These are phyloP conservation scores for Lolium multiflorum DNA, from an alignment of 176 grass and related monocot genomes.

Conservation along the genomic window DNA sequence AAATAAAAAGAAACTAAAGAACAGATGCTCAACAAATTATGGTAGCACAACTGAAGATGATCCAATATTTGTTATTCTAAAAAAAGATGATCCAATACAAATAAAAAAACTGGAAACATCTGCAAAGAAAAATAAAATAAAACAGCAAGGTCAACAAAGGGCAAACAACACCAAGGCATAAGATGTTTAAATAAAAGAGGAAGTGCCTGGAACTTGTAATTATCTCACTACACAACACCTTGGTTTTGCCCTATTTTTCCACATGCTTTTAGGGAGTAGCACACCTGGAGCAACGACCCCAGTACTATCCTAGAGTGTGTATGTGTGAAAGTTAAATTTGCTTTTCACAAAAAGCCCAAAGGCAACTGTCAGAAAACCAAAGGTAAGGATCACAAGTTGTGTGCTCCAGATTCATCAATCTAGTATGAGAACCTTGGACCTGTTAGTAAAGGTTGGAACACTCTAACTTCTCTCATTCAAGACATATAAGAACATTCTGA, in stretches of 20 bases:
- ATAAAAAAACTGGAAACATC: too few species aligned
- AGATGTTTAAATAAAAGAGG: background rate
- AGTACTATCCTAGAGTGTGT: slow-evolving; percentile 51
- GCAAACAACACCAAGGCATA: too few species aligned
- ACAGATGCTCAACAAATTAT: too few species aligned
- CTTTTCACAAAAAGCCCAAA: slow-evolving; percentile 59
- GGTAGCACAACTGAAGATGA: too few species aligned
- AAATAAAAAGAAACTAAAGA: too few species aligned
- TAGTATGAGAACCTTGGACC: slow-evolving; percentile 57
- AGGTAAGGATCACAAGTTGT: slow-evolving; percentile 40
- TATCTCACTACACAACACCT: slow-evolving; percentile 1
- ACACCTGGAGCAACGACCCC: slow-evolving; percentile 43
- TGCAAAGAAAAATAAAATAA: too few species aligned
- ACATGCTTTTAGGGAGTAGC: slow-evolving; percentile 74
- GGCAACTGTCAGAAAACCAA: slow-evolving; percentile 30
- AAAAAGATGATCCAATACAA: too few species aligned
- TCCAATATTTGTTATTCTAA: too few species aligned
- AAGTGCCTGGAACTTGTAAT: slow-evolving; percentile 15
- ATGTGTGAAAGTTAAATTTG: slow-evolving; percentile 76
- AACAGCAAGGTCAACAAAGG: too few species aligned
- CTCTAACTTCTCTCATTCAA: too few species aligned
- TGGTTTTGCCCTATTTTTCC: background rate
- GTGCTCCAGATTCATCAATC: slow-evolving; percentile 36
- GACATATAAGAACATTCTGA: too few species aligned
- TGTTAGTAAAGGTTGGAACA: slow-evolving; percentile 47